phyloP scores from a whole-genome alignment of 2,329 filamentous ascomycete genomes.

The Tolypocladium guangdongense region DNA sequence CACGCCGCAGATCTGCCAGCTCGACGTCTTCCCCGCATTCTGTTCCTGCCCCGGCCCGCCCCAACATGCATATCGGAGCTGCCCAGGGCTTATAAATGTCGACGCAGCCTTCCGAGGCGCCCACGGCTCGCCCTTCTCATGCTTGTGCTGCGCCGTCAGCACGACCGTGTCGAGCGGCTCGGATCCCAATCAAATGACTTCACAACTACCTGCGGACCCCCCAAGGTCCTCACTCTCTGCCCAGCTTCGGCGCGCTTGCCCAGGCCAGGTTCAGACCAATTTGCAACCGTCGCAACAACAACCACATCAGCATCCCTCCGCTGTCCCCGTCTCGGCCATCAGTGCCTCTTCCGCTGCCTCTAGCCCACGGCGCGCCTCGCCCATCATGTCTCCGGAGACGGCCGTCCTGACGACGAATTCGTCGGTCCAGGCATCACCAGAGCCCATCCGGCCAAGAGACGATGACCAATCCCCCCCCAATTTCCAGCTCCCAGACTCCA shows the following conservation, averaged over 20 bases:
- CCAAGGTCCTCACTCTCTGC: constrained; percentile 31
- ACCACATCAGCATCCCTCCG: constrained; percentile 20
- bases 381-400: constrained; percentile 44
- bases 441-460: constrained; percentile 45
- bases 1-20: constrained; percentile 3
- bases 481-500: constrained; percentile 65
- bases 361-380: constrained; percentile 43
- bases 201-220: constrained; percentile 16
- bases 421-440: constrained; percentile 58
- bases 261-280: constrained; percentile 36
- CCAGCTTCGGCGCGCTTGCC: constrained; percentile 30
- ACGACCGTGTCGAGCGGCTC: constrained; percentile 14
- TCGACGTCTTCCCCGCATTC: constrained; percentile 7
- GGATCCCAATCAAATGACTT: constrained; percentile 13
- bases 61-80: constrained; percentile 23
- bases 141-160: constrained; percentile 10
- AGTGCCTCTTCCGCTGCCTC: constrained; percentile 46
- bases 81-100: constrained; percentile 26
- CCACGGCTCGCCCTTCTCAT: constrained; percentile 12
- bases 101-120: constrained; percentile 18
- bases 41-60: constrained; percentile 14
- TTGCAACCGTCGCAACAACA: constrained; percentile 16
- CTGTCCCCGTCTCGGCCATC: constrained; percentile 39
- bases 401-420: constrained; percentile 45
- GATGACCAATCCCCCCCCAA: constrained; percentile 40